Evolutionary conservation across 140 eudicot species (phyloP), one percentile per base, ranked within the genome.

Genomic region (Oenanthe javanica): DNA sequence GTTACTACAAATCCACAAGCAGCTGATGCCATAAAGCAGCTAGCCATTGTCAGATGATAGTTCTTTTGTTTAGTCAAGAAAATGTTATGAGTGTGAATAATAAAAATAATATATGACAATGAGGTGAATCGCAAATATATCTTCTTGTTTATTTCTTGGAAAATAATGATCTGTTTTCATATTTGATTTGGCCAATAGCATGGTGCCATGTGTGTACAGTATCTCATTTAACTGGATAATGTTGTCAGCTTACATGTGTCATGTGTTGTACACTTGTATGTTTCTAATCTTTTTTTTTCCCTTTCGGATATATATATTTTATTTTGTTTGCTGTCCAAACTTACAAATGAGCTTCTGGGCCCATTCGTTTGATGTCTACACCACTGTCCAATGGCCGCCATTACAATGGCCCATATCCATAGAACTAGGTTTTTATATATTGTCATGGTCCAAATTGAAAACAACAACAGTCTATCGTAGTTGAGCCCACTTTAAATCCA

Each of bases 1-100:
- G 91, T 77, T 79, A 87, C 82, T 82, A 83, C 88, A 82, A 88
- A 82, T 52, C 94, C 87, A 61, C 81, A 82, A 16, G 93, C 97
- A 87, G 89, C 92, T 48, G 92, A 88, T 70, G 96, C 87, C 91
- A 91, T 86, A 77, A 89, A 86, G 89, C 88, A 87, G 85, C 87
- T 86, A 72, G 92, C 89, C 97, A 91, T 91, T 14, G 25, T 47
- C 43, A 11, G 4, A 9, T 45, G 0, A 3, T 46, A 8, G 18
- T 25, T 79, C 67, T 36, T 31, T 31, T 54, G 59, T 46, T 15
- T n/a, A 36, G 51, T 38, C 42, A 50, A 77, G 47, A 52, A 50
- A 77, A 19, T 79, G 6, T 6, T 25, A 6, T 21, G 67, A 59
- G 72, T 10, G 40, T 23, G 72, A 64, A 64, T 25, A 10, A 27